Evolutionary conservation across 768 basidiomycete genomes (phyloP).

Genomic region (Candolleomyces eurysporus): DNA sequence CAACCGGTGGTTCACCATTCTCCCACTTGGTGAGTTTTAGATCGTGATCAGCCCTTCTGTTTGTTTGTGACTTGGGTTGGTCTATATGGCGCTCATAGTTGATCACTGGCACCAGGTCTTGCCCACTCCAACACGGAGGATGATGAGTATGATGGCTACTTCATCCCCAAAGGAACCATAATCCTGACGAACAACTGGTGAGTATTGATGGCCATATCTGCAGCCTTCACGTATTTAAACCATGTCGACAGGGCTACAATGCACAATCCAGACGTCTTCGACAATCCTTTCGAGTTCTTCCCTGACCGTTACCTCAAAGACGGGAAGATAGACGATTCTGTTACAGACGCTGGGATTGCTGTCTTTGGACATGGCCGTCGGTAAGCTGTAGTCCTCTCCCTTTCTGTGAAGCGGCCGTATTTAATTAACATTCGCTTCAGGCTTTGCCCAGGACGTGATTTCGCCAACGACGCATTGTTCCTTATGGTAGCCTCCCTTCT

Average conservation of each 20-base stretch:
- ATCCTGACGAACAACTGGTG: constrained; percentile 15
- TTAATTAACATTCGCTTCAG: no score
- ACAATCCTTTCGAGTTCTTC: neutral
- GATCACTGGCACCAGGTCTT: neutral
- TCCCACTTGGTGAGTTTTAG: constrained; percentile 4
- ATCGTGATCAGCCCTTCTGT: no score
- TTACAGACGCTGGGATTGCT: neutral
- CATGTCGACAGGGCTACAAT: constrained; percentile 1
- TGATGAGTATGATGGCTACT: constrained; percentile 13
- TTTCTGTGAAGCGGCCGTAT: no score
- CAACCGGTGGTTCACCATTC: constrained; percentile 15
- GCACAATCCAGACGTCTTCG: neutral
- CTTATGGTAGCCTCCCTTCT: no score
- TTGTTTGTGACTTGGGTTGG: no score
- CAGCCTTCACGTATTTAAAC: neutral
- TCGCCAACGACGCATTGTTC: no score
- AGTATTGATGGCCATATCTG: neutral
- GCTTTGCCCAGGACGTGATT: no score
- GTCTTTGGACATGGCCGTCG: neutral
- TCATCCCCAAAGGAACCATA: constrained; percentile 14
- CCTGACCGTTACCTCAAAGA: constrained; percentile 10
- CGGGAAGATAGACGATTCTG: neutral
- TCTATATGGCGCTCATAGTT: neutral
- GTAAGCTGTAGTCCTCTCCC: neutral
- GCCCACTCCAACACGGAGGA: constrained; percentile 1